These are phyloP conservation scores for Nannizziopsis barbatae DNA, from an alignment of 2,329 filamentous ascomycete genomes.

Conservation along the genomic window DNA sequence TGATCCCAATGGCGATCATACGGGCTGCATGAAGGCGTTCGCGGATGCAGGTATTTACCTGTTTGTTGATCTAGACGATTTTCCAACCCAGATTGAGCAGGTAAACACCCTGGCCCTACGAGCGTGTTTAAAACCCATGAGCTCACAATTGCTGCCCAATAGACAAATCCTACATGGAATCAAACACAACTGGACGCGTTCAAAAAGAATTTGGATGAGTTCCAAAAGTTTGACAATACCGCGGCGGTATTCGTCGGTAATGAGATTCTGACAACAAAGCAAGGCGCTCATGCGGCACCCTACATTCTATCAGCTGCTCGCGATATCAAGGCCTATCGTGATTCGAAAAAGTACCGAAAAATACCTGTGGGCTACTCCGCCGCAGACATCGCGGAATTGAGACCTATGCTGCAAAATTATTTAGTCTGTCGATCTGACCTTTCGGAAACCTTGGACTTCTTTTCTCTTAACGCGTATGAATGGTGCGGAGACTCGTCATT, in stretches of 20 bases:
- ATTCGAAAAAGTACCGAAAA: constrained; percentile 62
- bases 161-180: constrained; percentile 60
- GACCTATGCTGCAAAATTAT: constrained; percentile 59
- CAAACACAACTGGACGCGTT: constrained; percentile 58
- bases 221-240: constrained; percentile 66
- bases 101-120: constrained; percentile 19
- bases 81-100: constrained; percentile 35
- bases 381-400: constrained; percentile 63
- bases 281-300: constrained; percentile 56
- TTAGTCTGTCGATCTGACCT: constrained; percentile 63
- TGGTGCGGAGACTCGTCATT: constrained; percentile 55
- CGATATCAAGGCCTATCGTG: constrained; percentile 72
- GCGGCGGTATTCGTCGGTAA: constrained; percentile 82
- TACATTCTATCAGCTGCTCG: constrained; percentile 72
- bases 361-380: constrained; percentile 82
- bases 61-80: constrained; percentile 62
- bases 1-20: constrained; percentile 58
- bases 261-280: constrained; percentile 52
- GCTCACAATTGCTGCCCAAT: neutral
- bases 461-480: constrained; percentile 74
- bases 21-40: constrained; percentile 70
- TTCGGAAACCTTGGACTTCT: constrained; percentile 65
- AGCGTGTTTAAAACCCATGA: neutral
- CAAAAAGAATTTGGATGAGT: constrained; percentile 62
- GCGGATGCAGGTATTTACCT: constrained; percentile 71